A percentile compares a stretch with the other conserved stretches of the same genome.
Evolutionary conservation across 495 filamentous ascomycete genomes (phyloP).

Genomic region (Niebla homalea): DNA sequence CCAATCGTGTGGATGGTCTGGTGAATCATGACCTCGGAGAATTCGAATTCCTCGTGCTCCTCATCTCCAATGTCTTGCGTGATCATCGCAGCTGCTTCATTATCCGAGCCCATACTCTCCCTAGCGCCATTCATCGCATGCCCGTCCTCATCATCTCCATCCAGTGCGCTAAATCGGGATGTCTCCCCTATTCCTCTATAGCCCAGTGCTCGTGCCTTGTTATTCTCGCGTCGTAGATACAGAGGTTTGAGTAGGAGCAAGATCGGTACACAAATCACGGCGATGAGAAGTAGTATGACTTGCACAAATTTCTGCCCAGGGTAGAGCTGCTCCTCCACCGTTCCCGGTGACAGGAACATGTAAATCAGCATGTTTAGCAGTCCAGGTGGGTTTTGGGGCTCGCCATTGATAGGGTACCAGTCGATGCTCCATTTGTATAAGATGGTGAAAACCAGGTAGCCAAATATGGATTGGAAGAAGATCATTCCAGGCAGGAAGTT

Average conservation of each 20-base stretch:
- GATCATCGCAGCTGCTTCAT: slow-evolving; percentile 85
- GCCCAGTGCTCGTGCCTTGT: slow-evolving; percentile 69
- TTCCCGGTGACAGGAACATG: slow-evolving; percentile 91
- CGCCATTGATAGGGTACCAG: slow-evolving; percentile 53
- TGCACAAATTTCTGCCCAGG: slow-evolving; percentile 63
- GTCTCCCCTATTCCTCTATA: slow-evolving; percentile 88
- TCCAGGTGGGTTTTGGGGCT: slow-evolving; percentile 51
- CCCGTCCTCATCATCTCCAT: slow-evolving; percentile 66
- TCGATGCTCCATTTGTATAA: slow-evolving; percentile 94
- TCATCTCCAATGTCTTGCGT: slow-evolving; percentile 59
- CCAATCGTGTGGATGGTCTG: slow-evolving; percentile 98
- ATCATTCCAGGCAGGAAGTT: slow-evolving; percentile 98
- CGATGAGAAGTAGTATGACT: slow-evolving; percentile 65
- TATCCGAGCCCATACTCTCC: slow-evolving; percentile 62
- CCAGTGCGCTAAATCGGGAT: slow-evolving; percentile 69
- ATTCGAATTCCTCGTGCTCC: slow-evolving; percentile 92
- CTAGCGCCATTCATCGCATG: slow-evolving; percentile 44
- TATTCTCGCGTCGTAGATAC: slow-evolving; percentile 85
- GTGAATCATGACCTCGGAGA: slow-evolving; percentile 93
- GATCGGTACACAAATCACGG: slow-evolving; percentile 74
- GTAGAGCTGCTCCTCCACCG: slow-evolving; percentile 57
- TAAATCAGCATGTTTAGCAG: slow-evolving; percentile 98
- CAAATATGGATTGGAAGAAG: slow-evolving; percentile 98
- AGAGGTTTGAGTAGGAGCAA: slow-evolving; percentile 91
- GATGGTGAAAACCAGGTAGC: slow-evolving; percentile 86